These are phyloP conservation scores for Fusarium nurragi DNA, from an alignment of 2,329 filamentous ascomycete species.

Conservation along the genomic window DNA sequence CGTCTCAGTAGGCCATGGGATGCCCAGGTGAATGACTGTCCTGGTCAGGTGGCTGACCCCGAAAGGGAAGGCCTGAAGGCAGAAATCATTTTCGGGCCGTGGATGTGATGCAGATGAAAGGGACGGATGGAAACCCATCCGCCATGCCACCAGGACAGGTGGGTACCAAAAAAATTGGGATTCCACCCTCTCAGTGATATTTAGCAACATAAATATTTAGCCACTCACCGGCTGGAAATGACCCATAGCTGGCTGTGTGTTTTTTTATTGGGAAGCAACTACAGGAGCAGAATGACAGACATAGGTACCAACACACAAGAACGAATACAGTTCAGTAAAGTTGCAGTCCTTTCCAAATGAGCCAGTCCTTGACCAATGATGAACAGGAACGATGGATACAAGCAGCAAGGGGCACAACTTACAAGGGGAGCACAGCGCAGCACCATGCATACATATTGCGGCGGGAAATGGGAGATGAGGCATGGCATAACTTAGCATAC, in stretches of 20 bases:
- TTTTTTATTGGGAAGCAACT: too few relatives aligned
- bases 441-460: constrained; percentile 23
- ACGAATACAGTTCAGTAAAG: constrained; percentile 18
- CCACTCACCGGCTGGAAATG: too few relatives aligned
- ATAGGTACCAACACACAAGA: neutral
- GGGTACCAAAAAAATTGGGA: too few relatives aligned
- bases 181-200: too few relatives aligned
- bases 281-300: constrained; percentile 12
- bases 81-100: constrained; percentile 36
- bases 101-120: constrained; percentile 36
- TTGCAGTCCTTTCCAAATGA: constrained; percentile 21
- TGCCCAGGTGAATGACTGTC: constrained; percentile 29
- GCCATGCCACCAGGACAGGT: constrained; percentile 31
- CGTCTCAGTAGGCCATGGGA: constrained; percentile 32
- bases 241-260: too few relatives aligned
- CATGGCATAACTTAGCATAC: constrained; percentile 4
- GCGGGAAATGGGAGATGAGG: constrained; percentile 38
- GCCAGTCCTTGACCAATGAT: constrained; percentile 19
- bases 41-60: constrained; percentile 40
- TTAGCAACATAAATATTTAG: too few relatives aligned
- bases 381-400: neutral
- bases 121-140: constrained; percentile 36
- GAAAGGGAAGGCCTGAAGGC: constrained; percentile 38
- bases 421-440: constrained; percentile 12
- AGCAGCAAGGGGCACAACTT: constrained; percentile 17